phyloP scores from a whole-genome alignment of 2,329 filamentous ascomycete genomes.

The Aureobasidium leucospermi region DNA sequence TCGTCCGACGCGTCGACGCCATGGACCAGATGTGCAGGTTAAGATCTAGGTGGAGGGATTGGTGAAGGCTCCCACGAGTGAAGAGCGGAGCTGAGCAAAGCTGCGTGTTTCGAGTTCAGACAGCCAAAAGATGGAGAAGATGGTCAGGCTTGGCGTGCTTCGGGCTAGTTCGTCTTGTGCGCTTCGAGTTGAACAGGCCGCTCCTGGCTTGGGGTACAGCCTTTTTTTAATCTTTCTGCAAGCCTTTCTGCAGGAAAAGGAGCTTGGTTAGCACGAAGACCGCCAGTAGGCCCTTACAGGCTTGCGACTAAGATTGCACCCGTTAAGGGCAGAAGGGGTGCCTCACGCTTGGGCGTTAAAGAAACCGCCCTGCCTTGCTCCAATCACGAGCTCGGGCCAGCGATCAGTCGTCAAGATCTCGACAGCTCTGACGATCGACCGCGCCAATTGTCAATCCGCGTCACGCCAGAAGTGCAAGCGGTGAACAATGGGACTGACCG shows the following conservation, averaged over 20 bases:
- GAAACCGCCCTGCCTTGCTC: constrained; percentile 11
- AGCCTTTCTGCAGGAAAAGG: constrained; percentile 13
- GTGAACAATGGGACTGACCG: constrained; percentile 12
- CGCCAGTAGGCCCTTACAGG: constrained; percentile 12
- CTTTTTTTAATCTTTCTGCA: constrained; percentile 14
- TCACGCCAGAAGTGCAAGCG: constrained; percentile 13
- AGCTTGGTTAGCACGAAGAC: constrained; percentile 10
- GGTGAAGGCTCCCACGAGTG: background rate
- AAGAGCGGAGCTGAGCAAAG: constrained; percentile 1
- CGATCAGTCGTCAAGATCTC: constrained; percentile 3
- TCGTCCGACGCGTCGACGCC: constrained; percentile 50
- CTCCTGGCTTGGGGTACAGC: constrained; percentile 2
- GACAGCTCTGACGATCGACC: constrained; percentile 10
- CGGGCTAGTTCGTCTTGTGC: constrained; percentile 4
- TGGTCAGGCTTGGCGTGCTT: constrained; percentile 8
- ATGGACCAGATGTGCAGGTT: constrained; percentile 25
- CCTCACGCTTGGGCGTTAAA: constrained; percentile 13
- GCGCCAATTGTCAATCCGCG: constrained; percentile 11
- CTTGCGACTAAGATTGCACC: constrained; percentile 12
- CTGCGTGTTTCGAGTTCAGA: constrained; percentile 7
- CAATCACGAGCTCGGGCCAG: constrained; percentile 11
- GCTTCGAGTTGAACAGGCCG: constrained; percentile 7
- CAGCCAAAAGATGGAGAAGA: constrained; percentile 4
- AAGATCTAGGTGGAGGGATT: background rate
- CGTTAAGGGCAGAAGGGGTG: constrained; percentile 14